Base-by-base conservation (phyloP, 768 basidiomycete genomes). In the Mycena vitilis region DNA sequence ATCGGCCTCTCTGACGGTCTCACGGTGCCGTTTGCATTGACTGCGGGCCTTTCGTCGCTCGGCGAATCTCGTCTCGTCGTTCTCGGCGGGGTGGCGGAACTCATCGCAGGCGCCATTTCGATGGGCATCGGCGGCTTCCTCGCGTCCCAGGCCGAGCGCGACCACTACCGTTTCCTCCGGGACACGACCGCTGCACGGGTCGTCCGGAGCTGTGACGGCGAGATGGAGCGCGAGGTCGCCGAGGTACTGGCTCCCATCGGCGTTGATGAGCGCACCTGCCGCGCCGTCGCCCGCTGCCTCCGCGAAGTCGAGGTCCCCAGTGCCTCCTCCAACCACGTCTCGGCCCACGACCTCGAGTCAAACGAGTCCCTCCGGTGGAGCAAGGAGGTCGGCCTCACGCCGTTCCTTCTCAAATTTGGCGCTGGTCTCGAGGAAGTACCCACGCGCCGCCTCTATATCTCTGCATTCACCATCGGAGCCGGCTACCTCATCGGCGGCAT, bases 51-150 rank as follows among this genome's bases (percentile, higher is more conserved):
- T 30, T 93, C 94, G 13, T 92, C 95, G 13, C 86, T 98, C 45
- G 96, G 96, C 54, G 90, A 93, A 66, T 95, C 95, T 9, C 89
- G 86, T 62, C 86, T 98, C n/a, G 98, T 99, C 70, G 92, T 97
- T 56, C 87, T 97, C 36, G 97, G 95, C 61, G 98, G 98, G 18
- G 82, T 98, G 42, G 97, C 98, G 1, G 98, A 99, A 78, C 91
- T 99, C 72, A 95, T 97, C 65, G 95, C 96, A 1, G 98, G 98
- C 8, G 94, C 96, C 15, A 94, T 99, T 53, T 95, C 94, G 2
- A 99, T 99, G 97, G 98, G 98, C 68, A 93, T 99, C 47, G 98
- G 98, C 60, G 97, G 97, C 22, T 98, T 97, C 86, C 91, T 99
- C 56, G 96, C 96, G 4, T 95, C 96, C 1, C 95, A 99, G 80